Conservation (phyloP, 345 rosid genomes). For the Raphanus sativus region DNA sequence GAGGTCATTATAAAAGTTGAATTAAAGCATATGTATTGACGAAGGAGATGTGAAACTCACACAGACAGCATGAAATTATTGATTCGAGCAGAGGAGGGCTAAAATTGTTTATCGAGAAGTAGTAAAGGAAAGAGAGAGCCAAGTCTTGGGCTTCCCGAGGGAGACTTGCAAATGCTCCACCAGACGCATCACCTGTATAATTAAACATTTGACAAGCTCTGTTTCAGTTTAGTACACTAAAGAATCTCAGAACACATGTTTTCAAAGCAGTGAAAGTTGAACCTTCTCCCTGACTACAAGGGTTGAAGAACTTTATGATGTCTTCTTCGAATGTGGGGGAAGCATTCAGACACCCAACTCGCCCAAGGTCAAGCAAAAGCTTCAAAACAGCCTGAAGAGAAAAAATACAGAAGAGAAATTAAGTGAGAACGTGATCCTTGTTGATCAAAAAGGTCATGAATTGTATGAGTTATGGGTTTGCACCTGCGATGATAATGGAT, state of each 20-base stretch:
- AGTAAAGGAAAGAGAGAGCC: constrained; percentile 60
- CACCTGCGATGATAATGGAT: constrained; percentile 66
- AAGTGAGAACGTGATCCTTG: constrained; percentile 11
- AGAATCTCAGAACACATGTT: background rate
- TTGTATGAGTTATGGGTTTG: constrained; percentile 12
- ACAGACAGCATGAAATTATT: constrained; percentile 61
- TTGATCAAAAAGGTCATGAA: constrained; percentile 2
- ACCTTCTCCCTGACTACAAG: constrained; percentile 50
- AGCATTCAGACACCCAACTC: constrained; percentile 46
- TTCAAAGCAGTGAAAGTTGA: constrained; percentile 15
- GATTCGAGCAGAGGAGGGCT: constrained; percentile 56
- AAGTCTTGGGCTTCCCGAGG: constrained; percentile 65
- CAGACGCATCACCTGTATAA: constrained; percentile 49
- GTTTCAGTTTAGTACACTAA: constrained; percentile 11
- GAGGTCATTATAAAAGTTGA: constrained; percentile 8
- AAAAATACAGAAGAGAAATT: background rate
- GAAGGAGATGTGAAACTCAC: constrained; percentile 45
- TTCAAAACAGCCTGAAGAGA: constrained; percentile 59
- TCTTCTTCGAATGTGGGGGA: constrained; percentile 46
- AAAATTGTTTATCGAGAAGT: constrained; percentile 51
- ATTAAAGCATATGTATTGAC: background rate
- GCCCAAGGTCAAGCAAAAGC: constrained; percentile 70
- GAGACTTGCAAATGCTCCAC: constrained; percentile 78
- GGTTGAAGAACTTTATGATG: constrained; percentile 57
- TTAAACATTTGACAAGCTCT: background rate